Evolutionary conservation across 805 yeast genomes (phyloP).

Genomic region (Tetrapisispora iriomotensis): DNA sequence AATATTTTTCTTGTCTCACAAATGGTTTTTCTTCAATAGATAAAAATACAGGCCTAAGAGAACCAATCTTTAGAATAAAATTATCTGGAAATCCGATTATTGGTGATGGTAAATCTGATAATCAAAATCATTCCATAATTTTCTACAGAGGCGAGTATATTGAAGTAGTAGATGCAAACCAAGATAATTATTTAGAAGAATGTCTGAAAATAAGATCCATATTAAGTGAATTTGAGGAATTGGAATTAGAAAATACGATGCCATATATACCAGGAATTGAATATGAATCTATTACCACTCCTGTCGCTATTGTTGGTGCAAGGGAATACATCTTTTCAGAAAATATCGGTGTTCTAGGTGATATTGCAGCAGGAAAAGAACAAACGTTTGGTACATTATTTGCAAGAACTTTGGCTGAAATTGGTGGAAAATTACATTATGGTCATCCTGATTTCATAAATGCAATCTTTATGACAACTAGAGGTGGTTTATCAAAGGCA

Average conservation of each 20-base stretch:
- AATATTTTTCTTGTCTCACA: constrained; percentile 57
- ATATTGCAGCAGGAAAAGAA: constrained; percentile 95
- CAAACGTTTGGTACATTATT: constrained; percentile 94
- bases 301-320: constrained; percentile 91
- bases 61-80: constrained; percentile 55
- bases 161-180: constrained; percentile 93
- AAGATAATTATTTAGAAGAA: constrained; percentile 90
- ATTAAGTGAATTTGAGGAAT: constrained; percentile 83
- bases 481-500: constrained; percentile 94
- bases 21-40: constrained; percentile 48
- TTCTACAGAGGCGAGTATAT: constrained; percentile 91
- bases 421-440: constrained; percentile 90
- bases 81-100: constrained; percentile 89
- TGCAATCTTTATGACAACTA: constrained; percentile 82
- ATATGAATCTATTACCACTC: constrained; percentile 30
- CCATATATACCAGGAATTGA: constrained; percentile 55
- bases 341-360: constrained; percentile 85
- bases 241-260: constrained; percentile 40
- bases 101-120: constrained; percentile 95
- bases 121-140: constrained; percentile 80
- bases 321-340: constrained; percentile 92
- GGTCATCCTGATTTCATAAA: constrained; percentile 96
- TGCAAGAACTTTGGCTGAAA: constrained; percentile 86
- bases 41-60: constrained; percentile 48
- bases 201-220: constrained; percentile 84